Evolutionary conservation across 176 grass and related monocot genomes (phyloP).

Genomic region (Rhynchospora tenuis): DNA sequence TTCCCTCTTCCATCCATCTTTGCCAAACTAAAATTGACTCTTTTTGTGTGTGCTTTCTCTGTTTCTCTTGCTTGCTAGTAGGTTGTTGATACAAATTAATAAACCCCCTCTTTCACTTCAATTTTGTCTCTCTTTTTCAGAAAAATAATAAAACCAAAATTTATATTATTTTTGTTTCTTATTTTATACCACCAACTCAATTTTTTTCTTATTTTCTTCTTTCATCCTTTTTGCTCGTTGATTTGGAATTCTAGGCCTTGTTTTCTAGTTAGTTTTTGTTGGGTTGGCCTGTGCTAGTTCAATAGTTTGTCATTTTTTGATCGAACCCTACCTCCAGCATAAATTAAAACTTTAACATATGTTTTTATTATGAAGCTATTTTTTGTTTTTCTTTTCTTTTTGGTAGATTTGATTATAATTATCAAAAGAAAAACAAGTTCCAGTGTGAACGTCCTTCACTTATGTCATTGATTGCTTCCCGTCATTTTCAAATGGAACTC

Average conservation of each 20-base stretch:
- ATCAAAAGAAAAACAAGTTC: not conserved
- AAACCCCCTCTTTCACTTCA: too few relatives aligned
- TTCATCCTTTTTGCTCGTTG: not conserved
- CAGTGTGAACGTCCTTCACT: not conserved
- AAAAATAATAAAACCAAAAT: too few relatives aligned
- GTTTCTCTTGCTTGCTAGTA: too few relatives aligned
- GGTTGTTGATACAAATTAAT: too few relatives aligned
- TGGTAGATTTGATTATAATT: not conserved
- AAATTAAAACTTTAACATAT: not conserved
- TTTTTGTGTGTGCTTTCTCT: too few relatives aligned
- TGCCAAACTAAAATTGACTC: too few relatives aligned
- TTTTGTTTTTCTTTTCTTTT: not conserved
- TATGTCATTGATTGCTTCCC: not conserved
- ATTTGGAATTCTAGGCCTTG: not conserved
- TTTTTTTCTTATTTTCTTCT: not conserved
- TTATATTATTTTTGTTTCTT: too few relatives aligned
- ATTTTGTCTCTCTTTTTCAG: too few relatives aligned
- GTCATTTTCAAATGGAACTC: not conserved
- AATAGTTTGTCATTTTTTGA: not conserved
- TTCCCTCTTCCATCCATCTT: too few relatives aligned
- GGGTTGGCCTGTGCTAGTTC: not conserved
- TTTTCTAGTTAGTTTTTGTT: not conserved
- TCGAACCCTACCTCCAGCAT: not conserved
- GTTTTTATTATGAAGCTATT: not conserved
- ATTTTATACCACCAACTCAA: not conserved